Evolutionary conservation across 768 basidiomycete species (phyloP), one percentile per base, ranked within the genome.

Genomic region (Auricularia heimuer): DNA sequence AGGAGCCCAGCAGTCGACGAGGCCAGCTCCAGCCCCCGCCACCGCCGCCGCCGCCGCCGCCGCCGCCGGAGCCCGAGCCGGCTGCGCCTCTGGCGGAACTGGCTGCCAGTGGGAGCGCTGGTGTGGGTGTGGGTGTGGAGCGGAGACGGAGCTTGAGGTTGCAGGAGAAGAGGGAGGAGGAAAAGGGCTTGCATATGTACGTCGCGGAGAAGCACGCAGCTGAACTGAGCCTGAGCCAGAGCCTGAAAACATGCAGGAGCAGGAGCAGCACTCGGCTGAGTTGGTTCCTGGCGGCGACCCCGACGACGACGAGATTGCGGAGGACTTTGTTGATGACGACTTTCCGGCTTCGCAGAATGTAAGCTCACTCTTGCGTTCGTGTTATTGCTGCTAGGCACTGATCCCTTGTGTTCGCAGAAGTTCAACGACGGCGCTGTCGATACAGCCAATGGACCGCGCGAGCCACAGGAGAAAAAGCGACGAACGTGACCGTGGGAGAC

Each of bases 121-220:
- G n/a, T n/a, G n/a, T n/a, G n/a, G n/a, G n/a, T n/a, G n/a, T n/a
- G 3, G 67, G 67, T 34, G 74, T 85, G 34, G 81, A 76, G 54
- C 84, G 90, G 42, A 83, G 94, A 58, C 84, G 94, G 18, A 95
- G 93, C 73, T 86, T 90, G 67, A 83, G 94, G 42, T 79, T 98
- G 6, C 12, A 21, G 16, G 14, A 51, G 47, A 4, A 51, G 47
- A 51, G 14, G 16, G 47, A 51, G 47, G n/a, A 51, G 16, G 47
- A 51, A 4, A 16, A 16, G 6, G 47, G 18, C 47, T 14, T 21
- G 12, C 16, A 14, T 51, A 51, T 51, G 47, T 4, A 54, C 7
- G 29, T 65, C 61, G 66, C 64, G 2, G 67, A 63, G 6, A 64
- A 37, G 18, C 45, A 64, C n/a, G 66, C 63, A 1, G 68, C 72